A percentile compares a stretch with the other conserved stretches of the same genome.
Conservation (phyloP, 768 basidiomycete genomes). For the Pleurotus ostreatus region DNA sequence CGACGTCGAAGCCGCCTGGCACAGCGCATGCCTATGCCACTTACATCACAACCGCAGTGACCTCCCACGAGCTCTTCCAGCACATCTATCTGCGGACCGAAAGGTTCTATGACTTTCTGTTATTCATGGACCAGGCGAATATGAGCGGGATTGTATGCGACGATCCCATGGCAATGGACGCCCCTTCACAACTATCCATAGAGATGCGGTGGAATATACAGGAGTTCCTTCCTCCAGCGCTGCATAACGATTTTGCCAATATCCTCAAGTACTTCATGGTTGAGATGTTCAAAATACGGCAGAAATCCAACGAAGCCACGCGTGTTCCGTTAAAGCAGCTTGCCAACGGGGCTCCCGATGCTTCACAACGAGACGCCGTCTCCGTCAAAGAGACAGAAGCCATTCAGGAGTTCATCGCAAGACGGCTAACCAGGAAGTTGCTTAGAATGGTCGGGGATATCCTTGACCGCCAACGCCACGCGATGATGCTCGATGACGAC, state of each 20-base stretch:
- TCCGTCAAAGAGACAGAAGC: constrained; percentile 68
- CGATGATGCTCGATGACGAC: constrained; percentile 42
- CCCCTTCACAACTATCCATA: constrained; percentile 63
- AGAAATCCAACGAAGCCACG: constrained; percentile 51
- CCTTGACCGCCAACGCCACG: constrained; percentile 57
- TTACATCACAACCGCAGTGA: constrained; percentile 91
- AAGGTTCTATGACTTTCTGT: constrained; percentile 87
- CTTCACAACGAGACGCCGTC: constrained; percentile 59
- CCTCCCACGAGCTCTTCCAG: constrained; percentile 92
- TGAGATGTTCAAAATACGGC: constrained; percentile 75
- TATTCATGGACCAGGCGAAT: constrained; percentile 96
- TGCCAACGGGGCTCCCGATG: constrained; percentile 57
- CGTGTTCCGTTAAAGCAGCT: constrained; percentile 73
- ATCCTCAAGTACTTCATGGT: constrained; percentile 81
- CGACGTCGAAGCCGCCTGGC: constrained; percentile 94
- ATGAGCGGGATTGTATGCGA: constrained; percentile 86
- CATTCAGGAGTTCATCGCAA: constrained; percentile 72
- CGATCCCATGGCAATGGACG: constrained; percentile 65
- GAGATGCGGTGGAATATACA: constrained; percentile 94
- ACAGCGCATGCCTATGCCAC: constrained; percentile 95
- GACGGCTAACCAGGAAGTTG: constrained; percentile 76
- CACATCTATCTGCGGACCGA: constrained; percentile 85
- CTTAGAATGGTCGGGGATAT: constrained; percentile 65
- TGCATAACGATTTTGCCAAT: constrained; percentile 73
- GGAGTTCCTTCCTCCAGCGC: constrained; percentile 78